Percentiles rank a stretch among this genome's conserved stretches.
Conservation (phyloP, 2,329 filamentous ascomycete genomes). For the Tolypocladium paradoxum region DNA sequence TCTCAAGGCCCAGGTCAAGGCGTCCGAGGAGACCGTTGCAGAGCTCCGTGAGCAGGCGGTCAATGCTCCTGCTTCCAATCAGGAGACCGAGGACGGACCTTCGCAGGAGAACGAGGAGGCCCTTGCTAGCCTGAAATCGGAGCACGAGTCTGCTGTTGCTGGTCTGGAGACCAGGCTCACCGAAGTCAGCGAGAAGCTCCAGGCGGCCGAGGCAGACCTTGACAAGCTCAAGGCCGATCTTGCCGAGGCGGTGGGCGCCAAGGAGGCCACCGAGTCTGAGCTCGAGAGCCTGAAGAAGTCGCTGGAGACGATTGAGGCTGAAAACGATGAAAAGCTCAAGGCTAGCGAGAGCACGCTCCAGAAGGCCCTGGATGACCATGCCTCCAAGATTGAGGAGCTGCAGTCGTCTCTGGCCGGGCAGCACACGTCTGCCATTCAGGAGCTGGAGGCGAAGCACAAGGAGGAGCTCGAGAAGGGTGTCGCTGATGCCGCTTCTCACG, state of each 20-base stretch:
- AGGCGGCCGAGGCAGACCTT: constrained; percentile 38
- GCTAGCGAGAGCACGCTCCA: constrained; percentile 22
- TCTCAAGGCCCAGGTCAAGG: constrained; percentile 44
- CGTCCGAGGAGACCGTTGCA: constrained; percentile 43
- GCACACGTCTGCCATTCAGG: constrained; percentile 35
- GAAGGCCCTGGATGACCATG: constrained; percentile 34
- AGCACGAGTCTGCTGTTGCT: constrained; percentile 38
- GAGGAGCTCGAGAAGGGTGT: constrained; percentile 37
- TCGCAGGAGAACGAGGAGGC: constrained; percentile 29
- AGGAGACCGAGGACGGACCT: constrained; percentile 28
- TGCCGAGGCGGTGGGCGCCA: constrained; percentile 34
- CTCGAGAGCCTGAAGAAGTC: constrained; percentile 38
- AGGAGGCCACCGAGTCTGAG: constrained; percentile 37
- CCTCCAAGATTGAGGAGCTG: constrained; percentile 38
- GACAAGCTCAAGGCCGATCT: constrained; percentile 38
- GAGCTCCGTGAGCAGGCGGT: constrained; percentile 42
- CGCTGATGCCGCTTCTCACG: constrained; percentile 32
- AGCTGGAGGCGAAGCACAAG: constrained; percentile 42
- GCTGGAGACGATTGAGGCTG: constrained; percentile 30
- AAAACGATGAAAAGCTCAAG: constrained; percentile 22
- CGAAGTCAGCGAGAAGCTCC: constrained; percentile 39
- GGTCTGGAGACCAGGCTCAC: constrained; percentile 35
- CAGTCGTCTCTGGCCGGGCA: constrained; percentile 37
- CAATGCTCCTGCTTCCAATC: constrained; percentile 24
- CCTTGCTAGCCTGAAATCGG: constrained; percentile 37